Evolutionary conservation across 129 eudicot species (phyloP).

Genomic region (Artemisia tridentata): DNA sequence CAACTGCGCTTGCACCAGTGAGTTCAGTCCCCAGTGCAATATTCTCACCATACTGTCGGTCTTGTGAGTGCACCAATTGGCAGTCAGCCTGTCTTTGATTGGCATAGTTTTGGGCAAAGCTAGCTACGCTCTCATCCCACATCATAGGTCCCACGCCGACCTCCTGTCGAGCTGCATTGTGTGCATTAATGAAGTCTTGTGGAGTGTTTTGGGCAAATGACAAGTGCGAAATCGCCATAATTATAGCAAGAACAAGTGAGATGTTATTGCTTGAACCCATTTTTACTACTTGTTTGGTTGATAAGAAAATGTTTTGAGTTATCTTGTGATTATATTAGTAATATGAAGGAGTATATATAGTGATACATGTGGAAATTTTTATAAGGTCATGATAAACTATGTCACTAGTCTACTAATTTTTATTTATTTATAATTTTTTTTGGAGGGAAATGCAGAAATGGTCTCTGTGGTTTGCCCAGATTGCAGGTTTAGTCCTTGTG

Average conservation of each 20-base stretch:
- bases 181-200: slow-evolving; percentile 33
- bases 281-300: no score
- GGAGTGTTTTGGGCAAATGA: slow-evolving; percentile 21
- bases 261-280: neutral
- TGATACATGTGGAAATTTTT: no score
- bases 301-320: neutral
- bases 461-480: no score
- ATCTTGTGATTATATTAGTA: no score
- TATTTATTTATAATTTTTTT: no score
- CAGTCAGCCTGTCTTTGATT: slow-evolving; percentile 26
- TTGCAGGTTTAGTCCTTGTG: no score
- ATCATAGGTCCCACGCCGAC: slow-evolving; percentile 25
- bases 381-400: no score
- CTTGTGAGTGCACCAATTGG: slow-evolving; percentile 39
- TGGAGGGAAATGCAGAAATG: no score
- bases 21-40: slow-evolving; percentile 42
- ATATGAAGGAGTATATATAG: no score
- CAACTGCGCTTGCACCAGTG: slow-evolving; percentile 38
- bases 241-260: slow-evolving; percentile 22
- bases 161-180: slow-evolving; percentile 20
- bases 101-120: slow-evolving; percentile 29
- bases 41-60: slow-evolving; percentile 52
- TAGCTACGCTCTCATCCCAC: slow-evolving; percentile 21
- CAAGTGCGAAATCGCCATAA: slow-evolving; percentile 11
- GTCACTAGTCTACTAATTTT: no score